Base-by-base conservation (phyloP, 441 rosid genomes). In the Sinapis alba region DNA sequence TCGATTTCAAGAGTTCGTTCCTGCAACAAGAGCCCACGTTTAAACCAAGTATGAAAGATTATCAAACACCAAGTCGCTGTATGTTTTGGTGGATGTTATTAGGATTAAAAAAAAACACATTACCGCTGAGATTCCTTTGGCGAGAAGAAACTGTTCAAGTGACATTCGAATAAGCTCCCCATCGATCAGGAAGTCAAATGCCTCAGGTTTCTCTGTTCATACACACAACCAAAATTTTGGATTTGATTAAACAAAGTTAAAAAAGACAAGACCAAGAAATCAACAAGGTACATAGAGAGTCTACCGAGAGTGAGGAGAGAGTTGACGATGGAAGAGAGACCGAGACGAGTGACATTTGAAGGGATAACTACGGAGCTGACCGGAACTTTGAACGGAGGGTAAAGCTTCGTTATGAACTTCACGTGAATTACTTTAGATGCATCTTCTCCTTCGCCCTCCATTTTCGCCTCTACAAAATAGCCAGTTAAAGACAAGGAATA, bases 81-180 rank as follows among this genome's bases (percentile, higher is more conserved):
- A 65, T n/a, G n/a, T n/a, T 57, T 27, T 21, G 41, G 53, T 10
- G 51, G 6, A 3, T 15, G 53, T 30, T 5, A 18, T 9, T 34
- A 47, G 20, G 20, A 51, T 36, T 47, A 20, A 72, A 21, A 6
- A 28, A 28, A 38, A 38, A 38, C 3, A 38, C 73, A 36, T 77
- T 87, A 96, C 99, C 83, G 97, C 98, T 1, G 99, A 93, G 65
- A 93, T 89, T 70, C 92, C 90, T 81, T 96, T 91, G 16, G 86
- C 97, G 7, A 86, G 90, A 73, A 94, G 96, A 68, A 94, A 89
- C 83, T 89, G 89, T 50, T 88, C 94, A 1, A 94, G 90, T 1
- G 97, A 86, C 96, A 96, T 83, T 13, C 99, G 93, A 69, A 93
- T 84, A 53, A 96, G 88, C 88, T 93, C 99, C 11, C 98, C 97